These are phyloP conservation scores for Monilinia fructigena DNA, from an alignment of 2,329 filamentous ascomycete species.

Conservation along the genomic window DNA sequence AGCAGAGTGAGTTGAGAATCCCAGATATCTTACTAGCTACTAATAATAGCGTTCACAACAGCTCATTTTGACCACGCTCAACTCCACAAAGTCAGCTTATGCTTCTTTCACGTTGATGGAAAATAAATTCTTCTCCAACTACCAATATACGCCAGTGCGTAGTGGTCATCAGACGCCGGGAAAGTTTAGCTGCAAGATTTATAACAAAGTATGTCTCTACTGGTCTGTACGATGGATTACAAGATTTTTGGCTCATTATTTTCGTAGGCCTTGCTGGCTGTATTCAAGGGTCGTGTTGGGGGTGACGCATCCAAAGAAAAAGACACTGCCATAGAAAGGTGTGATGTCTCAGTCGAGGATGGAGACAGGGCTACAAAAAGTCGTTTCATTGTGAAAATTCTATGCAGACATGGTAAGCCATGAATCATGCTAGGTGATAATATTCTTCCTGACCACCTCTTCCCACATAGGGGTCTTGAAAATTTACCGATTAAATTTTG, in stretches of 20 bases:
- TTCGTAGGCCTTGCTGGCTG: slow-evolving; percentile 62
- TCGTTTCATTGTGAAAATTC: slow-evolving; percentile 70
- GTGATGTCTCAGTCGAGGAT: slow-evolving; percentile 72
- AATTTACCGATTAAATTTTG: slow-evolving; percentile 74
- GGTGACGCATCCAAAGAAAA: slow-evolving; percentile 60
- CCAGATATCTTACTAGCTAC: slow-evolving; percentile 15
- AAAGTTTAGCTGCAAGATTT: slow-evolving; percentile 74
- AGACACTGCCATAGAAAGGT: slow-evolving; percentile 70
- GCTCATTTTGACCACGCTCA: slow-evolving; percentile 73
- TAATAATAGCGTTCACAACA: slow-evolving; percentile 47
- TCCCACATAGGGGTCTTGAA: slow-evolving; percentile 62
- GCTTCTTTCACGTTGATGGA: slow-evolving; percentile 68
- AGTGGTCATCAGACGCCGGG: slow-evolving; percentile 30
- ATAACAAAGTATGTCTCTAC: slow-evolving; percentile 56
- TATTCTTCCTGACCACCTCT: slow-evolving; percentile 17
- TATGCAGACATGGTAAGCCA: slow-evolving; percentile 65
- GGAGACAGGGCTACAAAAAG: slow-evolving; percentile 65
- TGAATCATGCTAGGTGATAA: not conserved
- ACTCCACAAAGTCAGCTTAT: slow-evolving; percentile 79
- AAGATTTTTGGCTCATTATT: not conserved
- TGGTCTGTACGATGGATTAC: not conserved
- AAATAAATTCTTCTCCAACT: slow-evolving; percentile 69
- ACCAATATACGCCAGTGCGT: slow-evolving; percentile 57
- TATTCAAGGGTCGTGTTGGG: slow-evolving; percentile 67
- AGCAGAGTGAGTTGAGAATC: slow-evolving; percentile 32